Base-by-base conservation (phyloP, 2,329 filamentous ascomycete species). In the Calonectria ilicicola region DNA sequence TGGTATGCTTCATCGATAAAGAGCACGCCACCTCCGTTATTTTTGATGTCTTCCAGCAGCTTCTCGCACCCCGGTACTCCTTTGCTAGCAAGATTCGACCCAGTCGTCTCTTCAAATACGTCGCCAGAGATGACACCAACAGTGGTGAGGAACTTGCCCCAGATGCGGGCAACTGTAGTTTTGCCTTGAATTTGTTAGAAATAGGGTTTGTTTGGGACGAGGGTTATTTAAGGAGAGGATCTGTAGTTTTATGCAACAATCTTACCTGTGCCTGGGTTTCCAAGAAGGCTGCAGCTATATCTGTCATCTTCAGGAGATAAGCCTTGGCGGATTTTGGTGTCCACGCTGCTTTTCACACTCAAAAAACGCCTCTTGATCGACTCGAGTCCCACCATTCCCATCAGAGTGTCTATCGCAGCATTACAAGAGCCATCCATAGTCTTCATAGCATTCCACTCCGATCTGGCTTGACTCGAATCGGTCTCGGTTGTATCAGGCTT, bases 1-100 rank as follows among this genome's bases (percentile, higher is more conserved):
- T 96, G 93, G 77, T 96, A 95, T 0, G 94, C 93, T 80, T 96
- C 94, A 72, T 96, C 94, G 26, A 96, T 92, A 78, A 96, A 96
- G 1, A 95, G 78, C 0, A 92, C 92, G 0, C 94, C 94, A 0
- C 93, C 94, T 0, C 90, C 91, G 0, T 82, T 75, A 32, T 91
- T 85, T 5, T 91, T 79, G 44, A 96, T 86, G 0, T 78, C 62
- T 0, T 85, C 81, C 0, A 86, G 23, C 0, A 91, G 81, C 15
- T 87, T 86, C 77, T 93, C 87, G 74, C 88, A 90, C 0, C 87
- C 90, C 0, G 83, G 67, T 0, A 94, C 88, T 0, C 93, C 93
- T 0, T 88, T 86, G 58, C 90, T 90, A 0, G 93, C 91, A 0
- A 96, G 86, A 19, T 87, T 86, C 0, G 93, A 90, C 0, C 93